Evolutionary conservation across 768 basidiomycete species (phyloP), one percentile per base, ranked within the genome.

Genomic region (Auricularia heimuer): DNA sequence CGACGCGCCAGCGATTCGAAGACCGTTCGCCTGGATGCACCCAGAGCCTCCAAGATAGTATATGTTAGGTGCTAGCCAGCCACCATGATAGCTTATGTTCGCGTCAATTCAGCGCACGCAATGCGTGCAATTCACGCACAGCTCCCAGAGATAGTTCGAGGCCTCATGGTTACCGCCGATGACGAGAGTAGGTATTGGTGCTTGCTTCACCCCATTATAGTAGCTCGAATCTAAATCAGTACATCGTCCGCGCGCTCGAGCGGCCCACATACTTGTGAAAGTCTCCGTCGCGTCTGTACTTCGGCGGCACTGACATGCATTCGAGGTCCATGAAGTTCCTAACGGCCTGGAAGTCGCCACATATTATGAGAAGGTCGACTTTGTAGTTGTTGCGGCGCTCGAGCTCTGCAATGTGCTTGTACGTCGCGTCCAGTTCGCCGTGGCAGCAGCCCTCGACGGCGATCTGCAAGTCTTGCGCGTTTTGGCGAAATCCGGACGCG

Each of bases 101-200:
- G 58, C 47, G 7, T 62, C n/a, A 18, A 8, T 3, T 37, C 24
- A 39, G 34, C 14, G 12, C 14, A 18, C 7, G 56, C 36, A 58
- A 10, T 7, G 61, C 21, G 45, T 33, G 42, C 2, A 8, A 34
- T 16, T 36, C 1, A 78, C 90, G 75, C 71, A 93, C 92, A 97
- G 76, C 74, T 99, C 97, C 89, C 92, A 95, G 77, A 98, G 81
- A 72, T 98, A 97, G 69, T 94, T 97, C 24, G 92, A 94, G 1
- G 93, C 93, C 76, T 98, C 97, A 73, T 98, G 97, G 72, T 98
- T 98, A 8, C 97, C 97, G 16, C 97, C 97, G 71, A 98, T 97
- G 61, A 98, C 86, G 12, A 99, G 79, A 0, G 97, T 99, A 73
- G 96, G 75, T 3, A 96, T 74, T 0, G 95, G 94, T 2, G 96